These are phyloP conservation scores for Atkinsonella hypoxylon DNA, from an alignment of 2,329 filamentous ascomycete species.

Conservation along the genomic window DNA sequence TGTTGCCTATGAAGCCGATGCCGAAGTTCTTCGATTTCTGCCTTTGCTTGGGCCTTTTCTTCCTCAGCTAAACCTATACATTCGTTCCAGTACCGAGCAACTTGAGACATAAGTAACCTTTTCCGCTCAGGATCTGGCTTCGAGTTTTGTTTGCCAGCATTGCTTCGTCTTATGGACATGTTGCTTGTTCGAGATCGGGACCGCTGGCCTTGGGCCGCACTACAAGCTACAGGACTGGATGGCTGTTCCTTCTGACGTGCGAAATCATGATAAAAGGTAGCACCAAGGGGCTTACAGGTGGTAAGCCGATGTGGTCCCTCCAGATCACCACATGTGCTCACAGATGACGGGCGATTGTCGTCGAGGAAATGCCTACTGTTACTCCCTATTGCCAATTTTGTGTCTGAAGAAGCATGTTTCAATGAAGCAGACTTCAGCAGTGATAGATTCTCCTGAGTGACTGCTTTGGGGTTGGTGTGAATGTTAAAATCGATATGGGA, in stretches of 20 bases:
- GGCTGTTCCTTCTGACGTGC: not conserved
- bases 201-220: slow-evolving; percentile 6
- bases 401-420: not conserved
- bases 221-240: not conserved
- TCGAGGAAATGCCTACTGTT: not conserved
- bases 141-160: slow-evolving; percentile 8
- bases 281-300: slow-evolving; percentile 6
- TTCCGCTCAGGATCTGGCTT: slow-evolving; percentile 14
- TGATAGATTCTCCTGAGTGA: not conserved
- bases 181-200: slow-evolving; percentile 21
- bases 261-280: slow-evolving; percentile 1
- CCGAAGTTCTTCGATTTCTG: slow-evolving; percentile 17
- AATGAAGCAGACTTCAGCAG: not conserved
- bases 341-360: slow-evolving; percentile 8
- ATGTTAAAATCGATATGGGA: not conserved
- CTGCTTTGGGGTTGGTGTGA: not conserved
- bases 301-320: slow-evolving; percentile 16
- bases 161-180: slow-evolving; percentile 19
- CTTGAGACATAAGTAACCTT: slow-evolving; percentile 18
- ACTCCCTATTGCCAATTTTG: not conserved
- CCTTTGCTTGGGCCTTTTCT: slow-evolving; percentile 15
- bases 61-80: slow-evolving; percentile 19
- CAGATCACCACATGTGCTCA: slow-evolving; percentile 20
- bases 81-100: slow-evolving; percentile 23
- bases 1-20: slow-evolving; percentile 12